Evolutionary conservation across 2,329 filamentous ascomycete genomes (phyloP).

Genomic region (Plectosphaerella cucumerina): DNA sequence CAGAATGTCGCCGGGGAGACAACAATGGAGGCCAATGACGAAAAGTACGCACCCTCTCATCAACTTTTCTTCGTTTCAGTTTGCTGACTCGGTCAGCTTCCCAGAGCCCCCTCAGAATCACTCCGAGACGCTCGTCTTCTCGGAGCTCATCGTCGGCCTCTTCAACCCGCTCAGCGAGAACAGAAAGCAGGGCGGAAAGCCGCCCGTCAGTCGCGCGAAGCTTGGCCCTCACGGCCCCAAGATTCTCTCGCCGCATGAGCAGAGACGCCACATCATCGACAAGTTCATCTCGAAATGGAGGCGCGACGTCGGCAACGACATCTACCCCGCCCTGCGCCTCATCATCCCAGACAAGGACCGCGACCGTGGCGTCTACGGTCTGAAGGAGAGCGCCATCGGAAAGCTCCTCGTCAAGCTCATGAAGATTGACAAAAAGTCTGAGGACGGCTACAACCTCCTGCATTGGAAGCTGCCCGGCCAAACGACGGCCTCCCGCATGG

Average conservation of each 20-base stretch:
- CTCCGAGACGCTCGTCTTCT: conserved; percentile 75
- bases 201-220: conserved; percentile 45
- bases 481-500: conserved; percentile 56
- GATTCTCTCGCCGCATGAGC: conserved; percentile 68
- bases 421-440: conserved; percentile 86
- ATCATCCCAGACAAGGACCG: conserved; percentile 92
- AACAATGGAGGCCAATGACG: conserved; percentile 37
- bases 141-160: conserved; percentile 68
- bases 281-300: conserved; percentile 86
- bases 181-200: conserved; percentile 60
- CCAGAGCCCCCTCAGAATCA: conserved; percentile 80
- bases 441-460: conserved; percentile 78
- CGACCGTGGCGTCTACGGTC: conserved; percentile 85
- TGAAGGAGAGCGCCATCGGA: conserved; percentile 89
- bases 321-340: conserved; percentile 87
- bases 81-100: conserved; percentile 54
- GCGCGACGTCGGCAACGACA: conserved; percentile 81
- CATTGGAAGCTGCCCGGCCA: conserved; percentile 91
- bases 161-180: conserved; percentile 80
- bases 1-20: conserved; percentile 42
- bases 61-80: not conserved
- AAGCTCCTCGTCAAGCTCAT: conserved; percentile 89
- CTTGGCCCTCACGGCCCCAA: conserved; percentile 53
- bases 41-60: conserved; percentile 28
- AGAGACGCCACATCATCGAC: conserved; percentile 75